A percentile compares a stretch with the other conserved stretches of the same genome.
Evolutionary conservation across 768 basidiomycete genomes (phyloP).

Genomic region (Hydnum rufescens): DNA sequence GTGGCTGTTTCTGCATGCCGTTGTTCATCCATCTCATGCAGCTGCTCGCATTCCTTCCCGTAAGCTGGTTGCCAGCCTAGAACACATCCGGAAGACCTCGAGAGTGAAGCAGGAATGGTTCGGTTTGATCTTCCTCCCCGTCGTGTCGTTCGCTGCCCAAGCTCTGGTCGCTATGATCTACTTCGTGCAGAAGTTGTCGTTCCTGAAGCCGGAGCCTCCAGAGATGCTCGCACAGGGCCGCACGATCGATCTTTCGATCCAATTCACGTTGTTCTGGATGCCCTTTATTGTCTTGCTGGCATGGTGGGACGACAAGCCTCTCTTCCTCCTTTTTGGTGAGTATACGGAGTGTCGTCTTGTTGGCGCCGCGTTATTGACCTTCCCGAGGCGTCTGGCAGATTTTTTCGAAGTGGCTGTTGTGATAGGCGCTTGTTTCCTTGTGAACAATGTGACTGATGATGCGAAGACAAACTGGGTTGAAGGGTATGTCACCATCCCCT

Average conservation of each 20-base stretch:
- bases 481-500: too few species aligned
- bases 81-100: slow-evolving; percentile 27
- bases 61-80: slow-evolving; percentile 46
- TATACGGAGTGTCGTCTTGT: too few species aligned
- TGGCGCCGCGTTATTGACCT: too few species aligned
- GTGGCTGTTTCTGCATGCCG: background rate
- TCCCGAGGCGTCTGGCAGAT: too few species aligned
- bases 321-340: slow-evolving; percentile 49
- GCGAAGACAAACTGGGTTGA: slow-evolving; percentile 66
- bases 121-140: slow-evolving; percentile 48
- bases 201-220: slow-evolving; percentile 26
- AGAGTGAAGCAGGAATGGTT: slow-evolving; percentile 47
- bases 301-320: slow-evolving; percentile 44
- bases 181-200: slow-evolving; percentile 29
- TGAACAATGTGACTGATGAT: slow-evolving; percentile 65
- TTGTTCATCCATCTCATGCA: too few species aligned
- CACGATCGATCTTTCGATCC: slow-evolving; percentile 60
- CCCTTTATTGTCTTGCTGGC: slow-evolving; percentile 46
- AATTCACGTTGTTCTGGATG: slow-evolving; percentile 65
- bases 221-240: slow-evolving; percentile 41
- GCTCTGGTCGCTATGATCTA: slow-evolving; percentile 39
- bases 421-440: slow-evolving; percentile 49
- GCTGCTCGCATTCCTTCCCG: too few species aligned
- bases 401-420: slow-evolving; percentile 23
- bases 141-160: slow-evolving; percentile 57